Evolutionary conservation across 345 rosid species (phyloP), one percentile per base, ranked within the genome.

Genomic region (Eutrema heterophyllum): DNA sequence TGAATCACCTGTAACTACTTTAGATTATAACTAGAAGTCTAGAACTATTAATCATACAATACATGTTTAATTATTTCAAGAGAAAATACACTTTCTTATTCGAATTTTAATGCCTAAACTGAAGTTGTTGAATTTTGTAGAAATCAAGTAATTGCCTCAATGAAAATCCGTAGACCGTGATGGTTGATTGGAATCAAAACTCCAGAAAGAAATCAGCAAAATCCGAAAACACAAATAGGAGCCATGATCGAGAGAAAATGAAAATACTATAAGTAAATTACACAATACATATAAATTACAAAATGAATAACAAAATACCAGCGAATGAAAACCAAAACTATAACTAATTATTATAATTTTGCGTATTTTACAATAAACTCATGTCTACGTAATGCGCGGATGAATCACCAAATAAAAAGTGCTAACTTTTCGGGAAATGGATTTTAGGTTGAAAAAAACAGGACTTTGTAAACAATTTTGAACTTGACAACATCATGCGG

Each of bases 401-500:
- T 21, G 2, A 21, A 21, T 21, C 24, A 21, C 24, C 24, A 21
- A 21, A 21, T 21, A 21, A 21, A 21, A 21, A 64, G 68, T 65
- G 49, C 29, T 36, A 64, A 40, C 65, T 39, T 70, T 48, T 64
- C 2, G 48, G 67, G 45, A 49, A 71, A 49, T 64, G 72, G 72
- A 77, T 36, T 27, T 38, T 65, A 40, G 35, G 80, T 77, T 71
- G 77, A 71, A 78, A 58, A 48, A 51, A 65, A 5, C 33, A 57
- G 1, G 73, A 78, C 73, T 78, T 72, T 58, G 51, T 58, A 33
- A 32, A 56, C 77, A 58, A 71, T 14, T 51, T 78, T 43, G 73
- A 71, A 27, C 68, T 71, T 49, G 72, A 64, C 45, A 71, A 43
- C 36, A 70, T 27, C 12, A 48, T 70, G 66, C 54, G 71, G 53